Evolutionary conservation across 306 rosid species (phyloP).

Genomic region (Cucumis melo): DNA sequence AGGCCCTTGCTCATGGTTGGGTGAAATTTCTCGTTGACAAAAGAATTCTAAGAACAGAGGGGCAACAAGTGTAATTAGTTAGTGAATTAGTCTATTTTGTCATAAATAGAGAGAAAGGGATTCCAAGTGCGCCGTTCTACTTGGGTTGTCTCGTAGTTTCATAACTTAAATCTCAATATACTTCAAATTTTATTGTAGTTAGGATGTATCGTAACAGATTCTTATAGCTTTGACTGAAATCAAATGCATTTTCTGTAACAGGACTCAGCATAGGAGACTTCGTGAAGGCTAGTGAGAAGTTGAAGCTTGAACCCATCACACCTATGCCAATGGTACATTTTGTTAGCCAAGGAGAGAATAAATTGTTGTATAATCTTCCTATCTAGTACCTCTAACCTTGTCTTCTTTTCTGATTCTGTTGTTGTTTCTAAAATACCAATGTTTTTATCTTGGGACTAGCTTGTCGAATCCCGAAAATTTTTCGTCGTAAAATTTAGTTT

Average conservation of each 20-base stretch:
- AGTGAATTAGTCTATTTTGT: too few species aligned
- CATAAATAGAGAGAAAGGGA: too few species aligned
- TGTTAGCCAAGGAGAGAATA: constrained; percentile 8
- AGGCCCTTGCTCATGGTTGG: neutral
- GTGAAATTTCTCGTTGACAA: neutral
- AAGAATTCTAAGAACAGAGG: neutral
- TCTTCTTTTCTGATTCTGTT: neutral
- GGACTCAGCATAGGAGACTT: neutral
- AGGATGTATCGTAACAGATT: neutral
- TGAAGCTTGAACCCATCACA: neutral
- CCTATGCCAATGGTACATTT: constrained; percentile 3
- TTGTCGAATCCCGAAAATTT: neutral
- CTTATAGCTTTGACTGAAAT: neutral
- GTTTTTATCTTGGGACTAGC: neutral
- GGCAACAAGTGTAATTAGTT: too few species aligned
- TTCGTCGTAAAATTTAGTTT: neutral
- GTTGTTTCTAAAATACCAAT: neutral
- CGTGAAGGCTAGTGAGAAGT: neutral
- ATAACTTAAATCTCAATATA: too few species aligned
- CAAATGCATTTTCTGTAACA: neutral
- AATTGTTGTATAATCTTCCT: constrained; percentile 1
- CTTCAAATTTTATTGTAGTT: too few species aligned
- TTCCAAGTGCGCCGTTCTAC: too few species aligned
- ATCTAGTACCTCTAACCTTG: constrained; percentile 1
- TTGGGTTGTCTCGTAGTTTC: too few species aligned